A percentile compares a stretch with the other conserved stretches of the same genome.
phyloP scores from a whole-genome alignment of 176 grass and related monocot species.

The Carex kokanica region DNA sequence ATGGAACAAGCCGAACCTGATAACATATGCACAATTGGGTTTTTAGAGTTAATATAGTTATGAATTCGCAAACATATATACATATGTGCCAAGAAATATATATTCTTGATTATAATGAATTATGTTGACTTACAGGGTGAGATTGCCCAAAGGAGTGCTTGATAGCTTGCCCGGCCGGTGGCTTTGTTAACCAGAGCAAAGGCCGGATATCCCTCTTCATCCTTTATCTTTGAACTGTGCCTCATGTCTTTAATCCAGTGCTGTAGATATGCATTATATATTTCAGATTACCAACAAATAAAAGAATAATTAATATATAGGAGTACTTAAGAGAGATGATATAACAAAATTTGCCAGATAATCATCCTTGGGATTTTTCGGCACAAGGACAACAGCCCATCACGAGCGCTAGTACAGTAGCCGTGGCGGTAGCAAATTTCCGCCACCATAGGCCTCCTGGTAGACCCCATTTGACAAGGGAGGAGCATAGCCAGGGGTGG shows the following conservation, averaged over 20 bases:
- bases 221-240: slow-evolving; percentile 66
- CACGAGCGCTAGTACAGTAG: too few species aligned
- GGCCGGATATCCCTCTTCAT: slow-evolving; percentile 77
- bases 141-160: slow-evolving; percentile 77
- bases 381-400: too few species aligned
- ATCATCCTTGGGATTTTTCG: too few species aligned
- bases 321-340: too few species aligned
- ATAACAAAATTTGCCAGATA: too few species aligned
- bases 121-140: slow-evolving; percentile 45
- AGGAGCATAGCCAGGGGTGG: too few species aligned
- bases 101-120: background rate
- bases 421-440: too few species aligned
- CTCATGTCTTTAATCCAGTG: slow-evolving; percentile 94
- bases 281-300: background rate
- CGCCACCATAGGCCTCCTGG: too few species aligned
- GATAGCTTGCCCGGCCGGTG: slow-evolving; percentile 70
- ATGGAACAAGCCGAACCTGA: slow-evolving; percentile 69
- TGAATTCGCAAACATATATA: too few species aligned
- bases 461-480: too few species aligned
- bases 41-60: background rate
- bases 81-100: background rate
- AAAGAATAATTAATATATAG: background rate
- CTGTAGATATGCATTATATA: slow-evolving; percentile 17
- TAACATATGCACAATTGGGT: background rate
- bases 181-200: slow-evolving; percentile 78